Percentiles rank a stretch among this genome's conserved stretches.
Evolutionary conservation across 352 stramenopile species (phyloP).

Genomic region (Phytopythium litorale): DNA sequence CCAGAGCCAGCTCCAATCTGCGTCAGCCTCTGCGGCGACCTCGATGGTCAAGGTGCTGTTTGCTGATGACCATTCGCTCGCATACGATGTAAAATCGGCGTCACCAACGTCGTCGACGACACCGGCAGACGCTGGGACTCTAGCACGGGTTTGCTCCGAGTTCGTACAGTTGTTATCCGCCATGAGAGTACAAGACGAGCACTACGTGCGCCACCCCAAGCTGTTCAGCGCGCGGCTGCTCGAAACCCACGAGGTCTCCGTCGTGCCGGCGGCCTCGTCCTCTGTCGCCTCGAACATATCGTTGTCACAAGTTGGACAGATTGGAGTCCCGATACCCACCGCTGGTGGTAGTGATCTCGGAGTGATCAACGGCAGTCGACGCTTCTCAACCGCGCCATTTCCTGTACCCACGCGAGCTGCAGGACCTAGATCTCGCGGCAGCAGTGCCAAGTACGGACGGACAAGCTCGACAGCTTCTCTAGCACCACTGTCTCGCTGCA

Average conservation of each 20-base stretch:
- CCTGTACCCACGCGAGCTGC: neutral
- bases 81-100: neutral
- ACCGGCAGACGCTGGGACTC: neutral
- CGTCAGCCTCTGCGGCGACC: neutral
- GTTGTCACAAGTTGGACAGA: neutral
- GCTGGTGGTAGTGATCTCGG: constrained; percentile 30
- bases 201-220: constrained; percentile 59
- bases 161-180: constrained; percentile 29
- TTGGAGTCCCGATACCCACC: constrained; percentile 3
- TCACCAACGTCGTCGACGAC: neutral
- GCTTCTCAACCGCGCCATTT: constrained; percentile 23
- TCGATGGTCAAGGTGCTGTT: constrained; percentile 1
- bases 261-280: constrained; percentile 22
- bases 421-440: too few species aligned
- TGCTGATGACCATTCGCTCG: neutral
- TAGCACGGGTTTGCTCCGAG: constrained; percentile 1
- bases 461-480: neutral
- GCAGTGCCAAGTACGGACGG: neutral
- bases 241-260: constrained; percentile 57
- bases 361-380: constrained; percentile 41
- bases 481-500: neutral
- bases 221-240: constrained; percentile 64
- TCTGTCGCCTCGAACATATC: neutral
- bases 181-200: constrained; percentile 58
- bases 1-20: neutral